Evolutionary conservation across 352 stramenopile genomes (phyloP), one percentile per base, ranked within the genome.

Genomic region (Aphanomyces cochlioides): DNA sequence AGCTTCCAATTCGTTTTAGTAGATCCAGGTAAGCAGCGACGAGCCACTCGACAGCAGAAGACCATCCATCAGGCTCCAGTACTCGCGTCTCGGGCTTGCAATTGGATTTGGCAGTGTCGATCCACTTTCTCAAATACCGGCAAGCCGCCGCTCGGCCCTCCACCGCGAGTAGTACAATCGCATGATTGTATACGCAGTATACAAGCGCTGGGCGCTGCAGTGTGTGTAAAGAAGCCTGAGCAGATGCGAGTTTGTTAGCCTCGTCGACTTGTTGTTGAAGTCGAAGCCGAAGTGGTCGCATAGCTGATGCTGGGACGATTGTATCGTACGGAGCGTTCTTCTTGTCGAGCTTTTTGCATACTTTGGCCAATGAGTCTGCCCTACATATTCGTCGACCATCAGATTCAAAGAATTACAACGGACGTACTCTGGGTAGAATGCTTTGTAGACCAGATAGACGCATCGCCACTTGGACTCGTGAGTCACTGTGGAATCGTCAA

Each of bases 251-350:
- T 28, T 8, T 19, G 28, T 19, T 10, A 7, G 54, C 54, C 6
- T 61, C 28, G 54, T 61, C 54, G 7, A 61, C 13, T 61, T 61
- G 54, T 37, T 37, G 19, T 37, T 61, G 54, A 28, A 61, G 43
- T 7, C 54, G 54, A 12, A 61, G n/a, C 5, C 54, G 54, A 37
- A 61, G 28, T 39, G 15, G 54, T 37, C 54, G 54, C 54, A 43
- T 12, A 10, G 34, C 5, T 12, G 54, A 39, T 37, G 54, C 19
- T 37, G 54, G 34, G 17, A 61, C 54, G 19, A 61, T 61, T 7
- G 54, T n/a, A 10, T 19, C 54, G 36, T 43, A 61, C n/a, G 39
- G 15, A 3, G 12, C 10, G 38, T 41, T 50, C 40, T 34, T 47
- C 39, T 66, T 66, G 2, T 66, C 40, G 37, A 48, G 37, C 37